phyloP scores from a whole-genome alignment of 805 yeast species.

The Schwanniomyces occidentalis region DNA sequence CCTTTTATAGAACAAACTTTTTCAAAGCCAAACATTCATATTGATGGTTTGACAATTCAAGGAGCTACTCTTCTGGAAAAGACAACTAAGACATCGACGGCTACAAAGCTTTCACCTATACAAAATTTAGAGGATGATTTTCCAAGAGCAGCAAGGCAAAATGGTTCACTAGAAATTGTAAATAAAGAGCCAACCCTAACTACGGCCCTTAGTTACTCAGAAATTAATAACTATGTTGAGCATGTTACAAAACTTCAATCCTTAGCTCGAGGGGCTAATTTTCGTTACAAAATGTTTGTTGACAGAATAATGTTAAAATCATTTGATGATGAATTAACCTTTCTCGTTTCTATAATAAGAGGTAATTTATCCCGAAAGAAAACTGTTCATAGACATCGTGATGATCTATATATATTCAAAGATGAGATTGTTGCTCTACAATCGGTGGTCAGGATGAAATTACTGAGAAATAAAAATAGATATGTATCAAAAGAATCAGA shows the following conservation, averaged over 20 bases:
- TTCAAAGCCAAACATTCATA: too few species aligned
- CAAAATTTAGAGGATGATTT: too few species aligned
- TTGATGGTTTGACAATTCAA: too few species aligned
- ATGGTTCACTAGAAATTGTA: too few species aligned
- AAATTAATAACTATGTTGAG: conserved; percentile 12
- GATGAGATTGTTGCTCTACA: conserved; percentile 40
- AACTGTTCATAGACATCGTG: conserved; percentile 36
- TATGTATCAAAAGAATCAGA: conserved; percentile 15
- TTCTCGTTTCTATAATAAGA: conserved; percentile 52
- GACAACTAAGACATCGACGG: too few species aligned
- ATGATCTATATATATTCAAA: conserved; percentile 27
- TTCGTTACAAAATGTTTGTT: conserved; percentile 64
- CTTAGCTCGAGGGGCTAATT: conserved; percentile 64
- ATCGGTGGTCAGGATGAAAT: conserved; percentile 32
- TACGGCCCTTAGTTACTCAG: conserved; percentile 4
- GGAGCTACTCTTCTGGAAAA: too few species aligned
- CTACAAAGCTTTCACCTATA: too few species aligned
- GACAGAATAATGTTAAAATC: conserved; percentile 61
- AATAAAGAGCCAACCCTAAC: background rate
- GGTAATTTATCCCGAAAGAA: conserved; percentile 41
- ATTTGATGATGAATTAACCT: conserved; percentile 49
- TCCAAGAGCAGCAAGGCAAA: too few species aligned
- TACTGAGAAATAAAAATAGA: conserved; percentile 12
- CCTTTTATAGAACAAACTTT: too few species aligned
- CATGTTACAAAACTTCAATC: conserved; percentile 62